Base-by-base conservation (phyloP, 2,329 filamentous ascomycete genomes). In the Cylindrodendrum hubeiense region DNA sequence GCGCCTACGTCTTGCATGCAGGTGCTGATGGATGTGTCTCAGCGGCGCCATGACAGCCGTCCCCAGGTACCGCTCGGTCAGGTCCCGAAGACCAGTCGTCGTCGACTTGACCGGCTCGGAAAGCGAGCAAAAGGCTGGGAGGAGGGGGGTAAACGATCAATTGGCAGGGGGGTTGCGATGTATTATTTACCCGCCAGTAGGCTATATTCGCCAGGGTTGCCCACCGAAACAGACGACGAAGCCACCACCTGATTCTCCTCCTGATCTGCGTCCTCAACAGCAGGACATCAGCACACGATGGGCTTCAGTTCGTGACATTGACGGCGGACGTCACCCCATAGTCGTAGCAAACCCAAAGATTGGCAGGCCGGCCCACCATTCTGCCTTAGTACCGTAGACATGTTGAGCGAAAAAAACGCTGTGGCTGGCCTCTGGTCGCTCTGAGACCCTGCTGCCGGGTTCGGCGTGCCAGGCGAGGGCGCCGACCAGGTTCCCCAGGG, bases 11-110 rank as follows among this genome's bases (percentile, higher is more conserved):
- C 67, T 71, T 70, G 64, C 64, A 60, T 46, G 52, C 49, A 60
- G 60, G 34, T 39, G 37, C 37, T 39, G 37, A 39, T 60, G 49
- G 55, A 62, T 60, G 66, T 53, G 49, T 54, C 61, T 60, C 67
- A 69, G 56, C 59, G 64, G 64, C 67, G 71, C 69, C 70, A 67
- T 59, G 70, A 55, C 64, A 59, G 49, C 61, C 61, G 61, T 68
- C 50, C 46, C 53, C 56, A 66, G 51, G 68, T 62, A 69, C 70
- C 68, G 70, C 67, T 74, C 71, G 71, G 71, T 74, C 71, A 74
- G 61, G 65, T 73, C 69, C 71, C 71, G 71, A 74, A 66, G 59
- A 53, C 66, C 58, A 51, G 37, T 26, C 24, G 22, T 60, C 9
- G 34, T 46, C 43, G 49, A 30, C 44, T 28, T 64, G 39, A 43